Evolutionary conservation across 1,284 basidiomycete species (phyloP).

Genomic region (Fomitopsis schrenkii): DNA sequence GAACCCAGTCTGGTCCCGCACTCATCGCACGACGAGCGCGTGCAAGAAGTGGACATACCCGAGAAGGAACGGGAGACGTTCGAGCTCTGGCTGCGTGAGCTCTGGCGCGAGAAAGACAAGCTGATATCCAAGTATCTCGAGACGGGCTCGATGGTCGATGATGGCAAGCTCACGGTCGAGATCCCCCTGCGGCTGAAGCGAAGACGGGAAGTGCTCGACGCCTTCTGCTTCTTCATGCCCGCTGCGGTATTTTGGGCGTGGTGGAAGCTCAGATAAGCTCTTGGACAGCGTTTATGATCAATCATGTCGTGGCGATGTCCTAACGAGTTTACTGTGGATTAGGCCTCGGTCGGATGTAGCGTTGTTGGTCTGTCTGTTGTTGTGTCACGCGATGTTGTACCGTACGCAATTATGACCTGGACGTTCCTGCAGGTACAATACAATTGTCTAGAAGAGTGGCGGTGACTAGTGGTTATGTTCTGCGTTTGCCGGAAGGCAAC

Average conservation of each 20-base stretch:
- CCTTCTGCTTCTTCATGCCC: constrained; percentile 70
- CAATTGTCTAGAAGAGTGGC: background rate
- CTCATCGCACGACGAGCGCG: constrained; percentile 22
- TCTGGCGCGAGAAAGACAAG: constrained; percentile 86
- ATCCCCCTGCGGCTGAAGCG: constrained; percentile 58
- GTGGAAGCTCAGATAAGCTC: constrained; percentile 27
- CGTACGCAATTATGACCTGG: background rate
- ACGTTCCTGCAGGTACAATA: background rate
- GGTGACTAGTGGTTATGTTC: background rate
- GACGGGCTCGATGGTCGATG: constrained; percentile 35
- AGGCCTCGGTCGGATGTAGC: background rate
- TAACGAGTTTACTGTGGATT: background rate
- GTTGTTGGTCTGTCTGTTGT: background rate
- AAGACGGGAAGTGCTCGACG: constrained; percentile 53
- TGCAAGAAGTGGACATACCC: constrained; percentile 58
- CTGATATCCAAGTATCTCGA: constrained; percentile 64
- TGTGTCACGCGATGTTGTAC: background rate
- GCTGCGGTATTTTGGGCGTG: constrained; percentile 50
- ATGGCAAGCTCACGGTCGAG: constrained; percentile 33
- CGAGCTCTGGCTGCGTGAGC: constrained; percentile 75
- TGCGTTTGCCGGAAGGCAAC: background rate
- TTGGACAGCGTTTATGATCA: background rate
- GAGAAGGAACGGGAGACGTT: constrained; percentile 69
- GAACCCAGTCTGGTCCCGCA: constrained; percentile 33
- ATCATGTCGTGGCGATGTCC: background rate